phyloP scores from a whole-genome alignment of 2,329 filamentous ascomycete genomes.

The Exophiala aquamarina region DNA sequence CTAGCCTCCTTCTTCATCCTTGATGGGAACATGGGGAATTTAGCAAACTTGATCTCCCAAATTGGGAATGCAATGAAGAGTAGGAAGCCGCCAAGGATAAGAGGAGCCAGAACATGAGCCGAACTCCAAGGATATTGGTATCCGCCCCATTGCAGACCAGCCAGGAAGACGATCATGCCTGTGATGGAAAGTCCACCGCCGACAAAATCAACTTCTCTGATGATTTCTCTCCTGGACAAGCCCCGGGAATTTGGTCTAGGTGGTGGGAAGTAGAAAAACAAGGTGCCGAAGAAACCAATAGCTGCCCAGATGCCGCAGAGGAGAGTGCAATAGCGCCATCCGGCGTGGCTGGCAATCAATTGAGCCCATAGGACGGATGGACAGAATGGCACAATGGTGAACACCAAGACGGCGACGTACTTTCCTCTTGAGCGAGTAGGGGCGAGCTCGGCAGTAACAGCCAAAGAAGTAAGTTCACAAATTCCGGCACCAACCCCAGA shows the following conservation, averaged over 20 bases:
- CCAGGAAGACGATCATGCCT: conserved; percentile 50
- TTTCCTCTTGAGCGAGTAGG: conserved; percentile 64
- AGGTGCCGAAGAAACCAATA: conserved; percentile 42
- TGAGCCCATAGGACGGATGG: conserved; percentile 64
- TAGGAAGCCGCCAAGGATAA: conserved; percentile 45
- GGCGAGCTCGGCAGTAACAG: conserved; percentile 67
- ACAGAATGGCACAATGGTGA: conserved; percentile 63
- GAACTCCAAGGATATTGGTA: conserved; percentile 44
- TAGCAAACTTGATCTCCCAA: conserved; percentile 48
- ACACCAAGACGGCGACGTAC: conserved; percentile 61
- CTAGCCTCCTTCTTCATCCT: conserved; percentile 48
- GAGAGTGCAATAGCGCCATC: conserved; percentile 45
- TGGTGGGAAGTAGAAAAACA: conserved; percentile 47
- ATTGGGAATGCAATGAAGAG: conserved; percentile 43
- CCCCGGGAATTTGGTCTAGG: conserved; percentile 39
- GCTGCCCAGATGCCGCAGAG: conserved; percentile 44
- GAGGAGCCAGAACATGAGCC: conserved; percentile 47
- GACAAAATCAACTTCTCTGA: conserved; percentile 51
- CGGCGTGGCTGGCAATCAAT: conserved; percentile 48
- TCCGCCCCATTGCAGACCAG: conserved; percentile 53
- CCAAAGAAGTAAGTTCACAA: conserved; percentile 67
- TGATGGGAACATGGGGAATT: conserved; percentile 47
- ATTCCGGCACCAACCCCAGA: conserved; percentile 66
- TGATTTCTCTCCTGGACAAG: conserved; percentile 34
- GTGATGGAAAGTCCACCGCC: conserved; percentile 49